Evolutionary conservation across 2,329 filamentous ascomycete species (phyloP).

Genomic region (Fusarium hostae): DNA sequence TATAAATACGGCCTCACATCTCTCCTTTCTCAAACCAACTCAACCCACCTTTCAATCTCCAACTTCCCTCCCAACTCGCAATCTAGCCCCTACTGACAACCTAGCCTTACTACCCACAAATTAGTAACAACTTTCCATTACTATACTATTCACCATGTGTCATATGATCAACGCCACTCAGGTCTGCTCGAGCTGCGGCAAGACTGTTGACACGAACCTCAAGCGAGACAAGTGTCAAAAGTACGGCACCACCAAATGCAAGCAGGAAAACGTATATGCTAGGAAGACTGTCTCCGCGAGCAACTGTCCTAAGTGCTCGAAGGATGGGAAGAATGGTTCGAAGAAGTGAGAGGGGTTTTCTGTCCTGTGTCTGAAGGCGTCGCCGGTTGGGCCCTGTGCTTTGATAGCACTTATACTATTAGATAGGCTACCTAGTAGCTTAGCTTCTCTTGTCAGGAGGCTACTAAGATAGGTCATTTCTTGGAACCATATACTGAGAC

Average conservation of each 20-base stretch:
- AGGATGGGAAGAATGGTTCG: not conserved
- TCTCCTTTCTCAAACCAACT: not conserved
- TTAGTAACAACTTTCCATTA: fast-evolving
- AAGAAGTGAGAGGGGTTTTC: not conserved
- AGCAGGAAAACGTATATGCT: not conserved
- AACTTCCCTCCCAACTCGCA: not conserved
- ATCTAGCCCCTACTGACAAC: not conserved
- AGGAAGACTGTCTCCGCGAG: not conserved
- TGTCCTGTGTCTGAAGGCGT: fast-evolving
- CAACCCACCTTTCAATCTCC: not conserved
- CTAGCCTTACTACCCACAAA: too few relatives aligned
- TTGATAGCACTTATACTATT: not conserved
- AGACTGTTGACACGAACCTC: not conserved
- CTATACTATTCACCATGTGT: not conserved
- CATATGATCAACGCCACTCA: not conserved
- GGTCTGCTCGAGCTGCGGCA: not conserved
- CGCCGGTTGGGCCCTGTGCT: fast-evolving
- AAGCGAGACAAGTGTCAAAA: not conserved
- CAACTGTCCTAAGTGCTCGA: fast-evolving
- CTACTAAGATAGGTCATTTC: not conserved
- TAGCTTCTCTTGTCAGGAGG: too few relatives aligned
- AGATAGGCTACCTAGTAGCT: too few relatives aligned
- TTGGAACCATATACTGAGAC: too few relatives aligned
- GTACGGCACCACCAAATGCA: not conserved
- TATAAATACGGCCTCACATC: fast-evolving